Evolutionary conservation across 176 grass and related monocot species (phyloP).

Genomic region (Alloteropsis semialata): DNA sequence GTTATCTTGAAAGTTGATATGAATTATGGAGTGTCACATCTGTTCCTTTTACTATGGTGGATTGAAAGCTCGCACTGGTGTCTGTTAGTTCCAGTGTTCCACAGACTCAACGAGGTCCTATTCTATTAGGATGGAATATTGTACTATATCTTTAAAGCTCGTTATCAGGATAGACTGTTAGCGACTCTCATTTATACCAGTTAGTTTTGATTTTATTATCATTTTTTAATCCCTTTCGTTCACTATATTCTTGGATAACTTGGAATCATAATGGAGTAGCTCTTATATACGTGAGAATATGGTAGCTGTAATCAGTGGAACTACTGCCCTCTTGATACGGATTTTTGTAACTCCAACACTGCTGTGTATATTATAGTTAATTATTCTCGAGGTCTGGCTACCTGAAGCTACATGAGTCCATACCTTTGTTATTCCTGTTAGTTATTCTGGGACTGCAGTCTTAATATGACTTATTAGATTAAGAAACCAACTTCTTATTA

Average conservation of each 20-base stretch:
- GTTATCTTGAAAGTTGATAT: conserved; percentile 17
- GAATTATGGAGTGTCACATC: neutral
- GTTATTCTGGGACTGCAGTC: conserved; percentile 1
- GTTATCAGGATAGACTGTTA: neutral
- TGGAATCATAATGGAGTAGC: neutral
- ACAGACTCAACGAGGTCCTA: neutral
- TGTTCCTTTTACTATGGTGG: conserved; percentile 8
- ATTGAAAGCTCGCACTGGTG: conserved; percentile 1
- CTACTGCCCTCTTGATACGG: neutral
- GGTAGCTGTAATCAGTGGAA: neutral
- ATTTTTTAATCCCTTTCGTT: neutral
- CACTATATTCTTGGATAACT: neutral
- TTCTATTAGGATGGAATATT: conserved; percentile 20
- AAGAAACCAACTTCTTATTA: neutral
- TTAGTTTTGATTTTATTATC: neutral
- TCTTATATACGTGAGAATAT: neutral
- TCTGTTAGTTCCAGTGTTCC: conserved; percentile 5
- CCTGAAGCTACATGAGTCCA: neutral
- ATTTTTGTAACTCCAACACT: too few relatives aligned
- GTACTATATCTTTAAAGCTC: neutral
- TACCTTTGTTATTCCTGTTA: neutral
- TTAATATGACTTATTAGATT: conserved; percentile 5
- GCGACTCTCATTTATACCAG: neutral
- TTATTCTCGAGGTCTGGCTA: neutral
- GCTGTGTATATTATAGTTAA: too few relatives aligned